Percentiles rank a stretch among this genome's conserved stretches.
phyloP scores from a whole-genome alignment of 2,329 filamentous ascomycete species.

The Rhynchosporium secalis region DNA sequence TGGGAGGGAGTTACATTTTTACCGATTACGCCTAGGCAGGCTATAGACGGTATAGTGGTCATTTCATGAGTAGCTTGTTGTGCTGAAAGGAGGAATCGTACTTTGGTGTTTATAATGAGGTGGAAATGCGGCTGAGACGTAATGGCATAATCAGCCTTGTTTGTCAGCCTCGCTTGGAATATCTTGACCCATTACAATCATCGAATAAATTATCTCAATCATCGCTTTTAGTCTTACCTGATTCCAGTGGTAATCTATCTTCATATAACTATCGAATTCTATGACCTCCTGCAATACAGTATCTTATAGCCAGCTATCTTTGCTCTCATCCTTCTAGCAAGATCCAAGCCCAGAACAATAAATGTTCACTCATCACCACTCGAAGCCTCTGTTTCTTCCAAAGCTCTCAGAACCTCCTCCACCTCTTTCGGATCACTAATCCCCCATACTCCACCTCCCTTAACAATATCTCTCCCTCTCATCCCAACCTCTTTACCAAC shows the following conservation, averaged over 20 bases:
- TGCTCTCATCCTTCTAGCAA: not conserved
- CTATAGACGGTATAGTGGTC: conserved; percentile 73
- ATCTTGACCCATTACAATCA: not conserved
- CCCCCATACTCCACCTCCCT: conserved; percentile 90
- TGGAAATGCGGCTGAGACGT: conserved; percentile 10
- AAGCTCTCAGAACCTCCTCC: conserved; percentile 63
- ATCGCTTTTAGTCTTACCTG: not conserved
- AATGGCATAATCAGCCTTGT: conserved; percentile 21
- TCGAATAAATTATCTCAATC: not conserved
- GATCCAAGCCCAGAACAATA: not conserved
- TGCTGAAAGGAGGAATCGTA: conserved; percentile 14
- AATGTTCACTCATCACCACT: conserved; percentile 34
- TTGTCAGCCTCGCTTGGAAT: conserved; percentile 3
- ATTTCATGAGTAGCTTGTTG: conserved; percentile 38
- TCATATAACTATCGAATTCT: conserved; percentile 2
- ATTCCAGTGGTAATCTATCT: not conserved
- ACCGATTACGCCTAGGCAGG: conserved; percentile 90
- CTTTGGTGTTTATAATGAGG: conserved; percentile 11
- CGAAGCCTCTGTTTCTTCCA: conserved; percentile 61
- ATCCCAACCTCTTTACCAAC: conserved; percentile 95
- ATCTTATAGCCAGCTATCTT: not conserved
- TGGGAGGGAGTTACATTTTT: conserved; percentile 66
- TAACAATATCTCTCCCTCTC: conserved; percentile 72
- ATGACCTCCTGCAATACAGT: not conserved
- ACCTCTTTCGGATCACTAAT: conserved; percentile 79